Evolutionary conservation across 352 stramenopile species (phyloP).

Genomic region (Lagenidium sp.): DNA sequence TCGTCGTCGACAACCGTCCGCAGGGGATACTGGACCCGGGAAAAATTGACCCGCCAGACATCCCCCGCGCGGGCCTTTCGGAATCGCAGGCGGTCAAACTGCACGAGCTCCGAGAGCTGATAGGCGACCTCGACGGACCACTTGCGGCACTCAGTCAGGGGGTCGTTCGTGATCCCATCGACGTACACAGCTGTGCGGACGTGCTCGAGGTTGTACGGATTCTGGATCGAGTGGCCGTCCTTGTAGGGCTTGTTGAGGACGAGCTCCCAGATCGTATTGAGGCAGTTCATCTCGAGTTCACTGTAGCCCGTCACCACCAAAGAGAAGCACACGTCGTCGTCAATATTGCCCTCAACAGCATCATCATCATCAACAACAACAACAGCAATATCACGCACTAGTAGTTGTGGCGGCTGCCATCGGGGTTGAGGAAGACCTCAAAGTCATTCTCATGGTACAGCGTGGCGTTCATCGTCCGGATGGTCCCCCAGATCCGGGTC

Average conservation of each 20-base stretch:
- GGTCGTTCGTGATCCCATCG: slow-evolving; percentile 67
- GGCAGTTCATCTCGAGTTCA: slow-evolving; percentile 88
- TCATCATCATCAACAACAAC: too few relatives aligned
- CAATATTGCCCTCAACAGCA: too few relatives aligned
- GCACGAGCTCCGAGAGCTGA: slow-evolving; percentile 49
- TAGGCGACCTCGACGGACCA: slow-evolving; percentile 85
- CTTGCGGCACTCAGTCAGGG: slow-evolving; percentile 36
- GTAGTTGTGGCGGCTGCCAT: slow-evolving; percentile 79
- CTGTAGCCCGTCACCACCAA: too few relatives aligned
- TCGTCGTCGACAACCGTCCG: slow-evolving; percentile 32
- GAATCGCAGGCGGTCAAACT: slow-evolving; percentile 36
- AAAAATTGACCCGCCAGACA: slow-evolving; percentile 88
- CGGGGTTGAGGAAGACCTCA: slow-evolving; percentile 89
- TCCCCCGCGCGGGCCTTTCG: slow-evolving; percentile 24
- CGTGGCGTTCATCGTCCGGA: slow-evolving; percentile 55
- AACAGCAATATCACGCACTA: slow-evolving; percentile 32
- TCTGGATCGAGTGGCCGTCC: slow-evolving; percentile 74
- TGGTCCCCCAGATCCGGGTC: slow-evolving; percentile 65
- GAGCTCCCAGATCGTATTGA: slow-evolving; percentile 90
- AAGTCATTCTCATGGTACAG: slow-evolving; percentile 91
- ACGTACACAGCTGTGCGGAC: slow-evolving; percentile 45
- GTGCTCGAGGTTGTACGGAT: slow-evolving; percentile 54
- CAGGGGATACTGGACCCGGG: slow-evolving; percentile 77
- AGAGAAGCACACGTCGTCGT: too few relatives aligned
- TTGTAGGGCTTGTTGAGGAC: slow-evolving; percentile 84